Evolutionary conservation across 73 alveolate genomes (phyloP).

Genomic region (Symbiodinium pilosum): DNA sequence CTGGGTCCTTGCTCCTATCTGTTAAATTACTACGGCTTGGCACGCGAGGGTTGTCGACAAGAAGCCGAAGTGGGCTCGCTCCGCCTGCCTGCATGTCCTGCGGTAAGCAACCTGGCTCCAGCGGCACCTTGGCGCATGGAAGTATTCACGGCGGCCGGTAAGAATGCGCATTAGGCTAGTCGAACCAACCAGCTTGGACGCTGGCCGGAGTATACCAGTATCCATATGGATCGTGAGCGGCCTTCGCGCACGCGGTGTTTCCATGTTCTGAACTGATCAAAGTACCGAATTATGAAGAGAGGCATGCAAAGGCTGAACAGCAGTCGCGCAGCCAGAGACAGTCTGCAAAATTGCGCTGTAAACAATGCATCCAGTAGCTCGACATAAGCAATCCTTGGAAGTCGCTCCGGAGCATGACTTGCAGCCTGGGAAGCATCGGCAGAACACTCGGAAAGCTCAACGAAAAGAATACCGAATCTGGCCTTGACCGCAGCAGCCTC

Average conservation of each 20-base stretch:
- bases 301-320: background rate
- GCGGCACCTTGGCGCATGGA: slow-evolving; percentile 8
- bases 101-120: background rate
- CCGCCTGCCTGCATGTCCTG: background rate
- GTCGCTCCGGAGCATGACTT: too few relatives aligned
- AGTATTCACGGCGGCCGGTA: background rate
- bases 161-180: background rate
- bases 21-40: too few relatives aligned
- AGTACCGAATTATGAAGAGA: background rate
- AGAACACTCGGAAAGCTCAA: too few relatives aligned
- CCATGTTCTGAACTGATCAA: background rate
- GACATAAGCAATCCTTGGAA: too few relatives aligned
- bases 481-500: too few relatives aligned
- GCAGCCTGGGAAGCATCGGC: too few relatives aligned
- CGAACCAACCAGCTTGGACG: background rate
- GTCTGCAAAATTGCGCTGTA: too few relatives aligned
- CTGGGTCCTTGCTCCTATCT: too few relatives aligned
- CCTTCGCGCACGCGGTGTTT: background rate
- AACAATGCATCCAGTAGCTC: too few relatives aligned
- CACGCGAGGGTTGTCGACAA: too few relatives aligned
- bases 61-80: background rate
- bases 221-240: background rate
- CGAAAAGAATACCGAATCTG: too few relatives aligned
- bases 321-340: background rate
- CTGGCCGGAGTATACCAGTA: slow-evolving; percentile 10